phyloP scores from a whole-genome alignment of 306 rosid species.

The Sphenostylis stenocarpa region DNA sequence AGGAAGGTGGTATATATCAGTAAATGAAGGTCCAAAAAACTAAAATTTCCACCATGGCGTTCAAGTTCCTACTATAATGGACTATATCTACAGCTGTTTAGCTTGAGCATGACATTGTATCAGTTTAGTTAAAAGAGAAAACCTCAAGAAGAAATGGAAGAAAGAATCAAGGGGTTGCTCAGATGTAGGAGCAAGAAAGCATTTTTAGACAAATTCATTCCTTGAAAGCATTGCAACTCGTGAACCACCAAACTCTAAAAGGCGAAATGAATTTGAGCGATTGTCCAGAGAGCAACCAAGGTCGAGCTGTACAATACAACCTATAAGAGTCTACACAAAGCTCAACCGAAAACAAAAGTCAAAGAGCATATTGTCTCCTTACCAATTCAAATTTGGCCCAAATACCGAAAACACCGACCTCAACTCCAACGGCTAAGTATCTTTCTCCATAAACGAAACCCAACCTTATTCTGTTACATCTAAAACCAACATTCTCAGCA shows the following conservation, averaged over 20 bases:
- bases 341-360: conserved; percentile 35
- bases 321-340: not conserved
- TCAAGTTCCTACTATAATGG: not conserved
- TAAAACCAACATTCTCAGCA: conserved; percentile 15
- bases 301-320: conserved; percentile 26
- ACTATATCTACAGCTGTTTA: conserved; percentile 20
- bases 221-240: conserved; percentile 4
- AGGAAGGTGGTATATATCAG: not conserved
- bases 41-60: conserved; percentile 1
- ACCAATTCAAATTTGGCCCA: conserved; percentile 28
- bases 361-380: conserved; percentile 22
- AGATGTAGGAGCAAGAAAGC: not conserved
- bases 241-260: conserved; percentile 3
- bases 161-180: conserved; percentile 10
- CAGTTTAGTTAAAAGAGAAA: conserved; percentile 5
- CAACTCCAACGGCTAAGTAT: conserved; percentile 17
- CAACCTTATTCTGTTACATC: not conserved
- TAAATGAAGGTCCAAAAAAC: not conserved
- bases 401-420: conserved; percentile 27
- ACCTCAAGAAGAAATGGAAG: conserved; percentile 12
- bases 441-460: conserved; percentile 5
- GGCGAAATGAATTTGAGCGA: conserved; percentile 5
- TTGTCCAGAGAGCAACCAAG: conserved; percentile 23
- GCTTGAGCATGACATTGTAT: not conserved
- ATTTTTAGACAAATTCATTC: conserved; percentile 7